Base-by-base conservation (phyloP, 768 basidiomycete genomes). In the Amanita pseudoporphyria region DNA sequence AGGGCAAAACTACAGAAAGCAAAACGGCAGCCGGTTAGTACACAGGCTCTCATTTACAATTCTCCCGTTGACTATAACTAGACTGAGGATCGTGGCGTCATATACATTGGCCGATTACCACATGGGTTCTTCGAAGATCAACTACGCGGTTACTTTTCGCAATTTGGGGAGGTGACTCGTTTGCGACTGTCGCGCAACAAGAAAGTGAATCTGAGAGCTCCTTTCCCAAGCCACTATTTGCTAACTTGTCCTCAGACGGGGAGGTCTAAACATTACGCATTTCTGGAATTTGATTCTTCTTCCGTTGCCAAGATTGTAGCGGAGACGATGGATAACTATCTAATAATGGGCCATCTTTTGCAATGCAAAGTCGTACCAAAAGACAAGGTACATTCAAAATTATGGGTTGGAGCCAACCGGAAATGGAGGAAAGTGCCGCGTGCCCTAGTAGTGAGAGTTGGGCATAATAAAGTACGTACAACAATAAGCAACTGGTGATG, bases 241-340 rank as follows among this genome's bases (percentile, higher is more conserved):
- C 26, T 45, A 24, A 38, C 32, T 49, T 55, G 36, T 47, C 16
- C 6, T 10, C 55, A 97, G 94, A 95, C 92, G 12, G 96, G 96
- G 47, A 78, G 77, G 54, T 95, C 95, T 40, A 99, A 97, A 67
- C 95, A 97, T 65, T 98, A 95, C 66, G 95, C 81, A 2, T 98
- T 95, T 72, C 73, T 99, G 59, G 95, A 98, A 66, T 96, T 99
- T 64, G 80, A 83, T 48, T 93, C 90, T 37, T 76, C 80, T 16
- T 75, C 84, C 0, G 93, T 98, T 26, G 94, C 96, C 0, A 70
- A 93, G 60, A 97, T 99, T 54, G 96, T 96, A 6, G 85, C 88
- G 1, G 96, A 98, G 60, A 98, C 95, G 39, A 98, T 98, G 96
- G 82, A 99, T 74, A 98, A 96, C 70, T 99, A 97, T 66, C 77